Conservation (phyloP, 177 flowering plant species). For the Telopea speciosissima region DNA sequence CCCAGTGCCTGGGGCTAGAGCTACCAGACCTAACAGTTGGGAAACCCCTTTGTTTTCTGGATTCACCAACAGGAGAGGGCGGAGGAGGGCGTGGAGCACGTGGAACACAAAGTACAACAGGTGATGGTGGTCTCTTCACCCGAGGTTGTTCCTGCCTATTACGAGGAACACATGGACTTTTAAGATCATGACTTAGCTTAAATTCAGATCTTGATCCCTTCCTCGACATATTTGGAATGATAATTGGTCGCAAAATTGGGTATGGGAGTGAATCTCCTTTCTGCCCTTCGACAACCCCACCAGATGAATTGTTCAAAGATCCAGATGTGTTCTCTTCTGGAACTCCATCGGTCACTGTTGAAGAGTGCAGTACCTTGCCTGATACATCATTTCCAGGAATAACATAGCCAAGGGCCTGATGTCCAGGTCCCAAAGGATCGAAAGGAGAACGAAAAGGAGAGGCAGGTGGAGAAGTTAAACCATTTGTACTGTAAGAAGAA, state of each 20-base stretch:
- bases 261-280: conserved; percentile 60
- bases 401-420: conserved; percentile 74
- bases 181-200: conserved; percentile 51
- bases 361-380: conserved; percentile 50
- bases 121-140: conserved; percentile 92
- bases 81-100: conserved; percentile 88
- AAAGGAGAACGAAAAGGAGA: conserved; percentile 85
- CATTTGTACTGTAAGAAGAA: conserved; percentile 81
- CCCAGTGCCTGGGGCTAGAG: conserved; percentile 98
- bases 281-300: conserved; percentile 57
- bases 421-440: conserved; percentile 70
- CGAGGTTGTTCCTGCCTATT: conserved; percentile 69
- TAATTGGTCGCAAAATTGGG: conserved; percentile 78
- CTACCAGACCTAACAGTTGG: conserved; percentile 98
- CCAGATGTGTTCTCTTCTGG: conserved; percentile 60
- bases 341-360: conserved; percentile 41
- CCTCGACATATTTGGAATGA: conserved; percentile 71
- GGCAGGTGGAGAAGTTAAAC: conserved; percentile 86
- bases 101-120: conserved; percentile 94
- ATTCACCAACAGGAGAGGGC: conserved; percentile 78
- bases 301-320: conserved; percentile 44
- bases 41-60: conserved; percentile 81
- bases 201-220: conserved; percentile 72
- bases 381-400: conserved; percentile 61
- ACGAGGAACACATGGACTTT: conserved; percentile 76